A percentile compares a stretch with the other conserved stretches of the same genome.
These are phyloP conservation scores for Ophiognomonia clavigignenti-juglandacearum DNA, from an alignment of 2,329 filamentous ascomycete genomes.

Conservation along the genomic window DNA sequence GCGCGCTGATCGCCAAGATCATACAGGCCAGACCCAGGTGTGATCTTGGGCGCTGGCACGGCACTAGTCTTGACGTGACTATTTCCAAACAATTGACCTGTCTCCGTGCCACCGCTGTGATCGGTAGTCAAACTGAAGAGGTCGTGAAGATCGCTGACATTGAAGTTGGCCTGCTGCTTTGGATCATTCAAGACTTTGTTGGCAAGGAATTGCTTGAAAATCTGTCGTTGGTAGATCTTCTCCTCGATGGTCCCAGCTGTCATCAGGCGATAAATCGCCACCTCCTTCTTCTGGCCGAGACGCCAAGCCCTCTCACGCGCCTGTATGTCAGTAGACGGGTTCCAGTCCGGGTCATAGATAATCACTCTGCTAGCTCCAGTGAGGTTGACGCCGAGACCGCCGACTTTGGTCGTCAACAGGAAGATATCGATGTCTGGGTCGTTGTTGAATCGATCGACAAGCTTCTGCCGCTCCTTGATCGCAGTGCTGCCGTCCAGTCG, in stretches of 20 bases:
- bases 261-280: slow-evolving; percentile 97
- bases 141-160: slow-evolving; percentile 85
- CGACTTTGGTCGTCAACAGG: slow-evolving; percentile 90
- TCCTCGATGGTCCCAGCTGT: slow-evolving; percentile 97
- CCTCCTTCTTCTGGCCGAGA: slow-evolving; percentile 88
- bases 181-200: slow-evolving; percentile 95
- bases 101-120: slow-evolving; percentile 69
- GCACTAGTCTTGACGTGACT: slow-evolving; percentile 57
- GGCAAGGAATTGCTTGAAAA: slow-evolving; percentile 96
- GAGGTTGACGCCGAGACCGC: slow-evolving; percentile 87
- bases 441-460: slow-evolving; percentile 92
- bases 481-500: slow-evolving; percentile 93
- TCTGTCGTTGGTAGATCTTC: slow-evolving; percentile 97
- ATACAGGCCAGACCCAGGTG: slow-evolving; percentile 12
- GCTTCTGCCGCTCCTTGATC: slow-evolving; percentile 79
- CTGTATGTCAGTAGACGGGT: slow-evolving; percentile 93
- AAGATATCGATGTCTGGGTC: slow-evolving; percentile 79
- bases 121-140: slow-evolving; percentile 75
- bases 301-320: slow-evolving; percentile 95
- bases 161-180: slow-evolving; percentile 87
- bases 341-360: slow-evolving; percentile 99
- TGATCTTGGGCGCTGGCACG: slow-evolving; percentile 19
- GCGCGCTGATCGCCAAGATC: slow-evolving; percentile 14
- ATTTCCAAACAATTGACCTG: slow-evolving; percentile 81
- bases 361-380: slow-evolving; percentile 95